Conservation (phyloP, 129 eudicot species). For the Helichrysum umbraculigerum region DNA sequence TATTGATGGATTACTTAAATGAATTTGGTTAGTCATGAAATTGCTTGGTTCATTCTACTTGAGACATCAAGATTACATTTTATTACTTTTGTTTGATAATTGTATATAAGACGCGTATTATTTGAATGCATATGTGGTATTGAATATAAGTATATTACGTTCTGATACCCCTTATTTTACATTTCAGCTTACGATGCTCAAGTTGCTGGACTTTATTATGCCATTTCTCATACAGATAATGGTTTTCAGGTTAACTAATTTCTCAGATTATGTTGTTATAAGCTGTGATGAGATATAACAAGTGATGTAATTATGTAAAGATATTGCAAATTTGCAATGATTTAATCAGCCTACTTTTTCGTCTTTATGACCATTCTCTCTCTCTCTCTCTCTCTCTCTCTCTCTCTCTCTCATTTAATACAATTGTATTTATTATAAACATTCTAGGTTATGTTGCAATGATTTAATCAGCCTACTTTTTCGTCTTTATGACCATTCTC, state of each 20-base stretch:
- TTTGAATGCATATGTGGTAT: slow-evolving; percentile 8
- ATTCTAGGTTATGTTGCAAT: too few species aligned
- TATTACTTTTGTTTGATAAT: background rate
- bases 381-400: background rate
- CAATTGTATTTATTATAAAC: too few species aligned
- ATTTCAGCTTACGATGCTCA: slow-evolving; percentile 91
- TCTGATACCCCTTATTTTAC: slow-evolving; percentile 16
- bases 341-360: background rate
- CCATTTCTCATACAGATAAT: slow-evolving; percentile 49
- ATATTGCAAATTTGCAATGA: background rate
- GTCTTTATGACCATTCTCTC: background rate
- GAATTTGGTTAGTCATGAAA: slow-evolving; percentile 71
- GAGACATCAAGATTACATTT: background rate
- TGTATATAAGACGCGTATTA: background rate
- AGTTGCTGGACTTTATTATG: slow-evolving; percentile 96
- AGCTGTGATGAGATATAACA: background rate
- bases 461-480: too few species aligned
- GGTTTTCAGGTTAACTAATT: slow-evolving; percentile 74
- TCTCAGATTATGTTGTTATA: slow-evolving; percentile 2
- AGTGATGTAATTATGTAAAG: background rate
- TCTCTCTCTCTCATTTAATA: too few species aligned
- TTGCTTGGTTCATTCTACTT: background rate
- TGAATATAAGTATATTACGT: background rate
- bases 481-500: too few species aligned
- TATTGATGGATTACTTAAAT: slow-evolving; percentile 92